Evolutionary conservation across 2,329 filamentous ascomycete genomes (phyloP).

Genomic region (Fusarium sp.): DNA sequence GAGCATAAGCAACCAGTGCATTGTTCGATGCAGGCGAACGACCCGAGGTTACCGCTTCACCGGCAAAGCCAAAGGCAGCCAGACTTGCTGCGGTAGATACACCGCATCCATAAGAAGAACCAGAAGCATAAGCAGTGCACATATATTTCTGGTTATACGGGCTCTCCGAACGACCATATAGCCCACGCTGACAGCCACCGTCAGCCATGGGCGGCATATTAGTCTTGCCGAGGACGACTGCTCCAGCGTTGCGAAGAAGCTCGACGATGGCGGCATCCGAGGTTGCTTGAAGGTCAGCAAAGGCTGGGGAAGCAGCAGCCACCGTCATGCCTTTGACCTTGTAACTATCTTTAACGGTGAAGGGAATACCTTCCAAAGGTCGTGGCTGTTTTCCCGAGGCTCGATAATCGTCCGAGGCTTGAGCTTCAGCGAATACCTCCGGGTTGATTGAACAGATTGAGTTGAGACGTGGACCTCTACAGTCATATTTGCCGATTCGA

Average conservation of each 20-base stretch:
- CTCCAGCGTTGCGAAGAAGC: conserved; percentile 55
- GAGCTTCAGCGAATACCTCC: conserved; percentile 45
- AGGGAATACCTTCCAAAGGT: conserved; percentile 66
- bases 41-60: conserved; percentile 68
- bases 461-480: conserved; percentile 43
- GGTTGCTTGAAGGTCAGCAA: conserved; percentile 60
- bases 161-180: conserved; percentile 67
- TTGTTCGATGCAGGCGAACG: conserved; percentile 69
- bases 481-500: conserved; percentile 46
- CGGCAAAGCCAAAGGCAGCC: conserved; percentile 64
- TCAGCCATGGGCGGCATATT: conserved; percentile 70
- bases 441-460: conserved; percentile 47
- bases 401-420: conserved; percentile 46
- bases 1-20: conserved; percentile 66
- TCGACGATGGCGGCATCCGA: conserved; percentile 65
- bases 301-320: conserved; percentile 66
- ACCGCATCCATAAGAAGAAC: conserved; percentile 68
- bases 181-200: conserved; percentile 67
- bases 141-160: conserved; percentile 67
- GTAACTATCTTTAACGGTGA: conserved; percentile 69
- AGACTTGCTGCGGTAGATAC: conserved; percentile 63
- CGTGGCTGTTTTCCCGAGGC: conserved; percentile 34
- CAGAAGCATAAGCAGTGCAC: conserved; percentile 66
- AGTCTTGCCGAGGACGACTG: conserved; percentile 59
- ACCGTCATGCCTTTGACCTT: conserved; percentile 65